phyloP scores from a whole-genome alignment of 148 eudicot genomes.

The Nepenthes gracilis region DNA sequence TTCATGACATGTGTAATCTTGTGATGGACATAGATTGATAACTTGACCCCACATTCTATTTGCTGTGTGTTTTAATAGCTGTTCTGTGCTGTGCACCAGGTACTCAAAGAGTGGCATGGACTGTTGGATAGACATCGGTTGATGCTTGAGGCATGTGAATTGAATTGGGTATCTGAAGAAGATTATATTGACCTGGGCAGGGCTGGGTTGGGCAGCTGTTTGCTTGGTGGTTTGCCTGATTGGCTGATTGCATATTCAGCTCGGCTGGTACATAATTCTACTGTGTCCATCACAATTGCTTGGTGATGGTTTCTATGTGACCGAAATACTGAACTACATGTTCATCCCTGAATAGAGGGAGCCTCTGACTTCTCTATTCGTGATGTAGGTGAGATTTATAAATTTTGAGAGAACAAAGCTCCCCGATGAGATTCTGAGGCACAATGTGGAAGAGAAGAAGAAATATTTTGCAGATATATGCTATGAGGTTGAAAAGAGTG shows the following conservation, averaged over 20 bases:
- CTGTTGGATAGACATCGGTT: constrained; percentile 66
- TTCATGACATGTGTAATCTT: neutral
- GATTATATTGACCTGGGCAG: constrained; percentile 83
- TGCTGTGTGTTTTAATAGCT: neutral
- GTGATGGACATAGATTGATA: neutral
- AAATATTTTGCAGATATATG: constrained; percentile 63
- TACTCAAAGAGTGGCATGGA: constrained; percentile 84
- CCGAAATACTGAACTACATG: neutral
- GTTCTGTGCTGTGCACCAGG: constrained; percentile 31
- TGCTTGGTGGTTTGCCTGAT: constrained; percentile 93
- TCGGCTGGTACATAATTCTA: constrained; percentile 49
- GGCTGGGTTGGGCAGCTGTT: constrained; percentile 92
- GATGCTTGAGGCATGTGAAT: constrained; percentile 84
- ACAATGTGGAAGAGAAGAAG: constrained; percentile 85
- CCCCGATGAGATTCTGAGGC: constrained; percentile 70
- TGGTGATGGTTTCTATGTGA: neutral
- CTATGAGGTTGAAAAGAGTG: constrained; percentile 72
- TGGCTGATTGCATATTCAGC: constrained; percentile 96
- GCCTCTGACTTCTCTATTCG: neutral
- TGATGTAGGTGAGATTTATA: constrained; percentile 71
- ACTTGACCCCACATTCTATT: neutral
- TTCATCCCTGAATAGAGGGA: no score
- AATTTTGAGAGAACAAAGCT: constrained; percentile 87
- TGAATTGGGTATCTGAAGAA: constrained; percentile 87
- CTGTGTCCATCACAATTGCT: constrained; percentile 1